Conservation (phyloP, 2,329 filamentous ascomycete genomes). For the Diaporthe nobilis region DNA sequence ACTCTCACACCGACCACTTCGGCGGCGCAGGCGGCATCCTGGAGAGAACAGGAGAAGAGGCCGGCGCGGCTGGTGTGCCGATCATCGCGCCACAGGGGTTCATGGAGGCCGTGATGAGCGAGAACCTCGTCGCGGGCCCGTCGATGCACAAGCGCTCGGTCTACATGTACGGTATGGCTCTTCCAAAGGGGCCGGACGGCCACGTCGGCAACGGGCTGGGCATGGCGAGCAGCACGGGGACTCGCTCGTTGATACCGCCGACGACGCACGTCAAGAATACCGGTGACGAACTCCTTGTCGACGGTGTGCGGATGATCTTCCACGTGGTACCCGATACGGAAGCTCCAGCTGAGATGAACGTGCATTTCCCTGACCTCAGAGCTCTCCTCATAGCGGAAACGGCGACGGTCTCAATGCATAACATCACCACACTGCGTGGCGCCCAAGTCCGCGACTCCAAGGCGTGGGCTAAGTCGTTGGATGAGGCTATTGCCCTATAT, state of each 20-base stretch:
- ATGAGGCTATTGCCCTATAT: constrained; percentile 54
- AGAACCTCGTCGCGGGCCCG: constrained; percentile 56
- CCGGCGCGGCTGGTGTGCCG: constrained; percentile 28
- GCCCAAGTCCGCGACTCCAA: constrained; percentile 57
- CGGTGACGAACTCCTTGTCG: constrained; percentile 50
- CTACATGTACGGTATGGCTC: constrained; percentile 56
- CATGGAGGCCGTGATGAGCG: constrained; percentile 54
- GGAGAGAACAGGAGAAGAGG: constrained; percentile 10
- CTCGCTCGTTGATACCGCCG: constrained; percentile 52
- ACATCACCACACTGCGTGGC: constrained; percentile 58
- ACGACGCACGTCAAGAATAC: constrained; percentile 51
- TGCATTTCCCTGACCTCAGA: constrained; percentile 54
- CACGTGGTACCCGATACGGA: constrained; percentile 59
- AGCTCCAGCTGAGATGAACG: constrained; percentile 58
- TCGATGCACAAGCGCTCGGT: constrained; percentile 55
- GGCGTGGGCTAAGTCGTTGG: constrained; percentile 55
- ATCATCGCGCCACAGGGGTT: constrained; percentile 57
- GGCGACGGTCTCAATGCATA: constrained; percentile 57
- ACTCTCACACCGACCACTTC: constrained; percentile 58
- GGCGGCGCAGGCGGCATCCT: constrained; percentile 48
- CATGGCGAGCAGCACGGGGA: constrained; percentile 51
- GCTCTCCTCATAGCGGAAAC: constrained; percentile 57
- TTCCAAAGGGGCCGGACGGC: constrained; percentile 48
- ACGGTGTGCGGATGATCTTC: constrained; percentile 55
- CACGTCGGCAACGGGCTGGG: constrained; percentile 57